Conservation (phyloP, 306 rosid genomes). For the Carpinus fangiana region DNA sequence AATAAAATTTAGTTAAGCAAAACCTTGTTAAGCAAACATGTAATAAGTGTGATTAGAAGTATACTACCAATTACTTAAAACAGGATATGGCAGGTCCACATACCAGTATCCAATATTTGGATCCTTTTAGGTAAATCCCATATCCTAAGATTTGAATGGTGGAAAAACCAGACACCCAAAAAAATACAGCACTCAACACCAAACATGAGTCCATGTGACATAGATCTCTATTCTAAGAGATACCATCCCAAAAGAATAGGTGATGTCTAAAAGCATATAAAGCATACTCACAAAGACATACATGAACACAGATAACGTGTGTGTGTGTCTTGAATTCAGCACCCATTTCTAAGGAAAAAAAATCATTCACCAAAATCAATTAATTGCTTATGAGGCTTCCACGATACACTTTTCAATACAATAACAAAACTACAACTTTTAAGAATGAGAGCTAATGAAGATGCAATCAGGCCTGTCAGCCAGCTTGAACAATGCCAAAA, state of each 20-base stretch:
- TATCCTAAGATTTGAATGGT: background rate
- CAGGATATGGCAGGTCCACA: background rate
- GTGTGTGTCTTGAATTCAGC: background rate
- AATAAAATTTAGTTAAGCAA: background rate
- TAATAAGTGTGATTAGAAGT: background rate
- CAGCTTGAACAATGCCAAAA: background rate
- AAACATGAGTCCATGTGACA: background rate
- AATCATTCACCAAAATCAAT: background rate
- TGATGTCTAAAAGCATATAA: background rate
- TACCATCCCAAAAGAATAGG: background rate
- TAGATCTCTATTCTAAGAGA: background rate
- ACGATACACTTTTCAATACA: background rate
- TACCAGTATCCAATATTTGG: background rate
- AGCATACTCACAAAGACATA: background rate
- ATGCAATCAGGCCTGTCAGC: background rate
- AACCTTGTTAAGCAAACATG: background rate
- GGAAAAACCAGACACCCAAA: background rate
- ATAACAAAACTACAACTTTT: background rate
- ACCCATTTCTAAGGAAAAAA: background rate
- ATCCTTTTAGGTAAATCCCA: background rate
- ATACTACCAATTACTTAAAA: background rate
- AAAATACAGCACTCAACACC: background rate
- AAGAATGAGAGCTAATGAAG: background rate
- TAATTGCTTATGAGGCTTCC: background rate
- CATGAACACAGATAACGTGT: background rate